These are phyloP conservation scores for Aspergillus saccharolyticus DNA, from an alignment of 495 filamentous ascomycete genomes.

Conservation along the genomic window DNA sequence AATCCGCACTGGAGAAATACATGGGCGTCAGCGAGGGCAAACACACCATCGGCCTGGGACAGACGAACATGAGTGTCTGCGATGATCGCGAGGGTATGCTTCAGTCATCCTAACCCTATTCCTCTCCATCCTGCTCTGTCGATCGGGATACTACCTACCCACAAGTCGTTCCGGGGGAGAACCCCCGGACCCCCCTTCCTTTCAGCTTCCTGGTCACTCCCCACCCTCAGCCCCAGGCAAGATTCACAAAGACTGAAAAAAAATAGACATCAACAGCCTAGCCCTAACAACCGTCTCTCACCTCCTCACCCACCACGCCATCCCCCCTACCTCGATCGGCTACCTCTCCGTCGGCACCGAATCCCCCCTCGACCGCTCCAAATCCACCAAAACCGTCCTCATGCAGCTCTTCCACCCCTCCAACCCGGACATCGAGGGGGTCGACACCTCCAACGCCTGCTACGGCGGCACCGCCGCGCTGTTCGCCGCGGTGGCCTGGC, in stretches of 20 bases:
- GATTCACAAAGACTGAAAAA: too few species aligned
- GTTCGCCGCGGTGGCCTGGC: conserved; percentile 95
- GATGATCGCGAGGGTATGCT: conserved; percentile 94
- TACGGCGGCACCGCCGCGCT: conserved; percentile 97
- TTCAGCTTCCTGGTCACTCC: conserved; percentile 2
- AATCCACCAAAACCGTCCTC: conserved; percentile 97
- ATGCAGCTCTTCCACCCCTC: conserved; percentile 92
- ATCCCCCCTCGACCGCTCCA: conserved; percentile 97
- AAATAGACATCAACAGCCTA: conserved; percentile 93
- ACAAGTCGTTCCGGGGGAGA: too few species aligned
- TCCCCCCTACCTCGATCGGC: conserved; percentile 85
- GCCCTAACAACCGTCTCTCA: conserved; percentile 83
- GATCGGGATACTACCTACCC: too few species aligned
- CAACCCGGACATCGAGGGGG: conserved; percentile 90
- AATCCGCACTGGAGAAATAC: conserved; percentile 92
- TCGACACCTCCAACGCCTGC: conserved; percentile 96
- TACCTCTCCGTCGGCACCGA: conserved; percentile 97
- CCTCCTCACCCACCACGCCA: conserved; percentile 86
- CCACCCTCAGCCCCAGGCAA: not conserved
- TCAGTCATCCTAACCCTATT: not conserved
- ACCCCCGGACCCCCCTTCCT: too few species aligned
- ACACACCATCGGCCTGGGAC: conserved; percentile 98
- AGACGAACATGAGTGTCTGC: conserved; percentile 99
- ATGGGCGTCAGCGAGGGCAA: conserved; percentile 92
- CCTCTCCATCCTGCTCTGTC: too few species aligned